Conservation (phyloP, 345 rosid species). For the Euphorbia peplus region DNA sequence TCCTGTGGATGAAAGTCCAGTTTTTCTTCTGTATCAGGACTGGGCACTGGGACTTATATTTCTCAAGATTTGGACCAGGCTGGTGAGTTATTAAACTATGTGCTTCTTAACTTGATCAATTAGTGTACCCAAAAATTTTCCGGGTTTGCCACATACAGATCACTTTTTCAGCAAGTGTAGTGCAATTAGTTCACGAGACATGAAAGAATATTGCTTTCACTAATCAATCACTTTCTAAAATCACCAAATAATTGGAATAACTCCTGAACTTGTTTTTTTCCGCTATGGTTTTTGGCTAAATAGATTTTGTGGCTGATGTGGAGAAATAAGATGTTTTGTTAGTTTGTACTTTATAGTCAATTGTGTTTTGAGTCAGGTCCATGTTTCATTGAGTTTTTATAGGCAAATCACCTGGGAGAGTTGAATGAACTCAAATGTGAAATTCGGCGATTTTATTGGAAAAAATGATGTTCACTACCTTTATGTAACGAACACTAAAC, state of each 20-base stretch:
- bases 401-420: too few relatives aligned
- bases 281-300: too few relatives aligned
- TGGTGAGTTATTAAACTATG: conserved; percentile 45
- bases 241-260: not conserved
- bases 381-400: too few relatives aligned
- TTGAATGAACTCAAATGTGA: too few relatives aligned
- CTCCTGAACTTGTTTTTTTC: not conserved
- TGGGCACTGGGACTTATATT: conserved; percentile 98
- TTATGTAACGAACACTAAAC: too few relatives aligned
- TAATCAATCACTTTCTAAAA: not conserved
- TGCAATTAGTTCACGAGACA: not conserved
- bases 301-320: too few relatives aligned
- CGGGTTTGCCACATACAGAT: not conserved
- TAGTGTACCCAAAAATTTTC: not conserved
- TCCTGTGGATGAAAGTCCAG: conserved; percentile 99
- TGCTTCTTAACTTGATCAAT: not conserved
- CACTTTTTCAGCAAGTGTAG: not conserved
- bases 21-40: conserved; percentile 94
- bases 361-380: too few relatives aligned
- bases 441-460: too few relatives aligned
- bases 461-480: too few relatives aligned
- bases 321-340: too few relatives aligned
- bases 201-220: not conserved
- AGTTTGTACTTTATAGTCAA: too few relatives aligned
- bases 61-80: conserved; percentile 97